These are phyloP conservation scores for Metschnikowia continentalis DNA, from an alignment of 805 yeast species.

Conservation along the genomic window DNA sequence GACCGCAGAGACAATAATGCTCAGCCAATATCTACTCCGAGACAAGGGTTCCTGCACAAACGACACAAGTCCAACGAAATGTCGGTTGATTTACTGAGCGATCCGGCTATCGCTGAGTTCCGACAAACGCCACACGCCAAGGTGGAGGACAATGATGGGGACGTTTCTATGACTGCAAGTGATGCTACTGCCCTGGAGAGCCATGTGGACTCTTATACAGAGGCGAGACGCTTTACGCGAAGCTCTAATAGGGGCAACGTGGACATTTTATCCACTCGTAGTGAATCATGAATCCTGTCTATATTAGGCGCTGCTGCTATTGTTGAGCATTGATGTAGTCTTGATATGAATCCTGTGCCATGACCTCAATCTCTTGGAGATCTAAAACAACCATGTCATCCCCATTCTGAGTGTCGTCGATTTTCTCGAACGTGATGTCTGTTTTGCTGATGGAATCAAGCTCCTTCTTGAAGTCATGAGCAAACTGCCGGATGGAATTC, in stretches of 20 bases:
- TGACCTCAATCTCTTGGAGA: slow-evolving; percentile 15
- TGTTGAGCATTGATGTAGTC: slow-evolving; percentile 1
- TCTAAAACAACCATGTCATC: slow-evolving; percentile 18
- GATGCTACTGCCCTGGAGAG: slow-evolving; percentile 5
- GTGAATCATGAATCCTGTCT: not conserved
- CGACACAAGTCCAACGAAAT: slow-evolving; percentile 32
- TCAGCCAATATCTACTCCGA: not conserved
- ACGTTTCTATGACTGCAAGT: slow-evolving; percentile 16
- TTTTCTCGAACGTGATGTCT: slow-evolving; percentile 56
- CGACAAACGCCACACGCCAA: not conserved
- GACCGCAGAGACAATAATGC: slow-evolving; percentile 1
- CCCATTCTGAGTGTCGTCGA: slow-evolving; percentile 22
- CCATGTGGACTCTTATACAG: not conserved
- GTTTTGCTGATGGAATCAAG: slow-evolving; percentile 34
- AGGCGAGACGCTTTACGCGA: slow-evolving; percentile 1
- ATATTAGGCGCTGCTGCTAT: not conserved
- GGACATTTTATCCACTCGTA: slow-evolving; percentile 1
- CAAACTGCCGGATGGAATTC: slow-evolving; percentile 53
- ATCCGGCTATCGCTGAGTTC: slow-evolving; percentile 3
- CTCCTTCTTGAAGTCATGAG: slow-evolving; percentile 57
- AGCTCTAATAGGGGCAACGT: slow-evolving; percentile 1
- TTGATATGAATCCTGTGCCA: slow-evolving; percentile 16
- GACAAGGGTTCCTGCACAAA: slow-evolving; percentile 24
- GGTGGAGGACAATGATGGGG: slow-evolving; percentile 9
- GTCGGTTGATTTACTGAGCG: slow-evolving; percentile 25